Base-by-base conservation (phyloP, 73 alveolate genomes). In the Uronychia setigera region DNA sequence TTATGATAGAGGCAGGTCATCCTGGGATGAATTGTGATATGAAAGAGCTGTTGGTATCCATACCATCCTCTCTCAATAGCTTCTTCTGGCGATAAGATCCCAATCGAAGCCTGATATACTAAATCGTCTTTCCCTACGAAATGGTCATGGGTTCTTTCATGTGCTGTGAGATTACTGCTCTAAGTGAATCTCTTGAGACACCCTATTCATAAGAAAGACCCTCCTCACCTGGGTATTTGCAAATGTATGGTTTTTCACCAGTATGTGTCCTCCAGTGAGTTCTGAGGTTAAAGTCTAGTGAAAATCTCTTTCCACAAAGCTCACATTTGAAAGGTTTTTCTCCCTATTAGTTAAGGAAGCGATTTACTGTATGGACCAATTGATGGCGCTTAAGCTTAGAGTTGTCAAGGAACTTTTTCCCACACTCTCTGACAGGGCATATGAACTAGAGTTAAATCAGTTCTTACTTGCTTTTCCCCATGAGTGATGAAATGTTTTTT, bases 311-410 rank as follows among this genome's bases (percentile, higher is more conserved):
- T 26, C 95, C 97, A 81, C 99, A 96, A 74, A 95, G 91, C 77
- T 95, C 98, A 86, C 98, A 96, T 89, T 94, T 81, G 80, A 95
- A 96, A 0, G 99, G 98, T 83, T 95, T 96, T 80, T 95, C 99
- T 31, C 98, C 99, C 82, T 87, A 28, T 0, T 86, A 29, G 26
- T 25, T 67, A 26, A 67, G 27, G 28, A 77, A 81, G 31, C 26
- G 25, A 1, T 87, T 87, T 84, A 84, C 96, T 77, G 98, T 93
- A 75, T 96, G 99, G 30, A 95, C 98, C 33, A 95, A 87, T 96
- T 93, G 79, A 87, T 96, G 98, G 34, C 99, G 93, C 84, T 95
- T 95, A 76, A 97, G 87, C 91, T 95, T 97, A 31, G 98, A 93
- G 88, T 95, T 95, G 80, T 95, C 98, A 74, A 92, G 82, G 93